A percentile compares a stretch with the other conserved stretches of the same genome.
These are phyloP conservation scores for Pleurotus giganteus DNA, from an alignment of 768 basidiomycete genomes.

Conservation along the genomic window DNA sequence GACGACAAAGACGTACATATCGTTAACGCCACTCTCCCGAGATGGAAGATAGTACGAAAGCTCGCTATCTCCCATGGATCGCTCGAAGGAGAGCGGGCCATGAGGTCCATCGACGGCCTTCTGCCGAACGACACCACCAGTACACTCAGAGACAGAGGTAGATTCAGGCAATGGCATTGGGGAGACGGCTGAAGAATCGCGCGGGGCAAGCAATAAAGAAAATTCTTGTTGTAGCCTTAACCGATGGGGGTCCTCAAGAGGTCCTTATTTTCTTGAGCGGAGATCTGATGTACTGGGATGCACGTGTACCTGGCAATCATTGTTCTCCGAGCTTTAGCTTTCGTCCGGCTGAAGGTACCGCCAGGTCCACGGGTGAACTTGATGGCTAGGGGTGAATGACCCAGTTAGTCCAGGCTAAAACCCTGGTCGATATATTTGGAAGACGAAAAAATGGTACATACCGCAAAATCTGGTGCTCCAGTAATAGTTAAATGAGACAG, in stretches of 20 bases:
- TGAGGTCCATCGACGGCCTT: not conserved
- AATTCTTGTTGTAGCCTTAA: not conserved
- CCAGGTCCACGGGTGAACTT: not conserved
- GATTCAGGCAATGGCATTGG: not conserved
- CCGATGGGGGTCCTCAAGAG: not conserved
- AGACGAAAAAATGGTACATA: too few relatives aligned
- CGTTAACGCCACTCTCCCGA: conserved; percentile 79
- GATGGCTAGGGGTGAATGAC: too few relatives aligned
- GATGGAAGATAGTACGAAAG: conserved; percentile 78
- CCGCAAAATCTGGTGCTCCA: too few relatives aligned
- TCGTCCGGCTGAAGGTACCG: not conserved
- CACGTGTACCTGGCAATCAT: not conserved
- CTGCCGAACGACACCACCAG: not conserved
- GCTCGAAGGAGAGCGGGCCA: conserved; percentile 32
- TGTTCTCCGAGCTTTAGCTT: not conserved
- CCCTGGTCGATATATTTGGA: too few relatives aligned
- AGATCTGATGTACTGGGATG: not conserved
- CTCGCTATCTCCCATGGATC: conserved; percentile 72
- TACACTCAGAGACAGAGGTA: not conserved
- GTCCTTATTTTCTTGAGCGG: not conserved
- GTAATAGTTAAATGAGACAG: too few relatives aligned
- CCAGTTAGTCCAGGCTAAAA: too few relatives aligned
- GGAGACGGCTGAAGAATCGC: not conserved
- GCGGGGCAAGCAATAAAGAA: not conserved
- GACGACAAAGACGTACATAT: conserved; percentile 56